Conservation (phyloP, 2,329 filamentous ascomycete genomes). For the Neopestalotiopsis rosae region DNA sequence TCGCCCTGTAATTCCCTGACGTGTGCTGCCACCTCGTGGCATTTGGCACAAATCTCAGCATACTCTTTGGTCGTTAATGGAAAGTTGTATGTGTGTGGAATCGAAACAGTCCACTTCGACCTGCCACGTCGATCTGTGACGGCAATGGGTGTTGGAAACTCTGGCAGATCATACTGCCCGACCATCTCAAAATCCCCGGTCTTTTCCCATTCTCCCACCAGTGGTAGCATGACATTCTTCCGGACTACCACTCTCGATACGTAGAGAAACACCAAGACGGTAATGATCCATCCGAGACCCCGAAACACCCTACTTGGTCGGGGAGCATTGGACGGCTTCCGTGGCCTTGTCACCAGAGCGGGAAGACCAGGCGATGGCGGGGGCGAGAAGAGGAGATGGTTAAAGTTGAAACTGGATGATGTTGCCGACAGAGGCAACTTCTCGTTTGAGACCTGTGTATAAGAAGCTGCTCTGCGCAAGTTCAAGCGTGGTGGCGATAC, state of each 20-base stretch:
- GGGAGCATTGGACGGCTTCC: conserved; percentile 63
- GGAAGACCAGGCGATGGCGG: conserved; percentile 75
- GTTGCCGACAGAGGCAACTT: conserved; percentile 62
- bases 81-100: conserved; percentile 70
- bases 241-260: conserved; percentile 43
- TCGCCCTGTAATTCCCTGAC: conserved; percentile 57
- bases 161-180: conserved; percentile 67
- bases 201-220: conserved; percentile 43
- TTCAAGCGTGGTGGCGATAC: conserved; percentile 62
- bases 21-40: conserved; percentile 66
- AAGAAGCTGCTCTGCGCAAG: conserved; percentile 63
- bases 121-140: conserved; percentile 69
- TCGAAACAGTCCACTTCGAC: conserved; percentile 81
- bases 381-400: conserved; percentile 71
- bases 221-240: conserved; percentile 34
- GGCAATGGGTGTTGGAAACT: conserved; percentile 75
- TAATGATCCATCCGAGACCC: conserved; percentile 57
- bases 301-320: conserved; percentile 64
- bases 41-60: conserved; percentile 70
- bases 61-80: conserved; percentile 72
- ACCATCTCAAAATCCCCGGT: conserved; percentile 69
- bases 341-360: conserved; percentile 67
- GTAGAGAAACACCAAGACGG: conserved; percentile 58
- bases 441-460: conserved; percentile 51
- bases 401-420: conserved; percentile 68